Evolutionary conservation across 2,329 filamentous ascomycete species (phyloP), one percentile per base, ranked within the genome.

Genomic region (Periconia macrospinosa): DNA sequence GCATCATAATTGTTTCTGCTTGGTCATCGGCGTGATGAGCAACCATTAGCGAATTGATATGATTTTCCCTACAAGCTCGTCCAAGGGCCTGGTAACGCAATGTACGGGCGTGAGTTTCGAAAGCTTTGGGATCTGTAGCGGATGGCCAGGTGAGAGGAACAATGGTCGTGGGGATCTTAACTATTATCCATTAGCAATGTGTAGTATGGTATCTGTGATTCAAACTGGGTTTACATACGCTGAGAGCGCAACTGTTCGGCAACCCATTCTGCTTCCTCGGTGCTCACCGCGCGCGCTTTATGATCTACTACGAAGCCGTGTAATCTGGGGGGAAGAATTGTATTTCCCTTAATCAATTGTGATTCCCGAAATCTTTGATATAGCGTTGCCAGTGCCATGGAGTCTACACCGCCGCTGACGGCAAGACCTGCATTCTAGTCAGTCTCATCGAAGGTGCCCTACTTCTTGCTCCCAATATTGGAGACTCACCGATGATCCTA

Each of bases 21-120:
- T 94, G 91, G 66, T 99, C 94, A 66, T 97, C 92, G 57, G 83
- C 79, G 70, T 99, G 94, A 69, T 99, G 94, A 3, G 88, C 94
- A 27, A 95, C 77, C 40, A 97, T 81, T 1, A 97, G 71, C 18
- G 84, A 83, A 5, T 73, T 75, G 3, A 89, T 83, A 0, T 75
- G 69, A 6, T 76, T 61, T 1, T 75, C 69, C 15, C 73, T 72
- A 68, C 89, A 92, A 8, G 81, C 79, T 14, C 63, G 68, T 1
- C 89, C 92, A 1, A 97, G 73, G 0, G 80, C 77, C 56, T 84
- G 87, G 72, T 92, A 97, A 14, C 94, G 86, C 33, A 88, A 78
- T 19, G 75, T 82, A 20, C 94, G 86, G 7, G 93, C 93, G 19
- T 86, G 69, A 2, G 86, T 88, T 75, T 97, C 94, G 61, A 97